phyloP scores from a whole-genome alignment of 2,329 filamentous ascomycete species.

The Xylariaceae sp. region DNA sequence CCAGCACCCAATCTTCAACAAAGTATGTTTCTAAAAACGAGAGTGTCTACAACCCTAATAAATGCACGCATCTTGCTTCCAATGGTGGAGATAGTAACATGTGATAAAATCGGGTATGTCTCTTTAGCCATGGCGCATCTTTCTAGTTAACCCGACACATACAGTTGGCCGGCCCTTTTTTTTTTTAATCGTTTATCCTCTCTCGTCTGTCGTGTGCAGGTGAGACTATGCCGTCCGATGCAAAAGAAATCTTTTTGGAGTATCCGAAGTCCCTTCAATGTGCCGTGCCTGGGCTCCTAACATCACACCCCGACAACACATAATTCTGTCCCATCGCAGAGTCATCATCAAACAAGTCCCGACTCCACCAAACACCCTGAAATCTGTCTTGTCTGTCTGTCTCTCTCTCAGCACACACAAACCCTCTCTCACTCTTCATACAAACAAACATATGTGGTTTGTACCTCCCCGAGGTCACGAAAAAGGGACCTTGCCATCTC shows the following conservation, averaged over 20 bases:
- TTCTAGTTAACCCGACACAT: slow-evolving; percentile 23
- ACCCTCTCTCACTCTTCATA: too few relatives aligned
- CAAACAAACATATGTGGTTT: slow-evolving; percentile 27
- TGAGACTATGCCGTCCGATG: slow-evolving; percentile 23
- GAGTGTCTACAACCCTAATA: too few relatives aligned
- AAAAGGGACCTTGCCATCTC: slow-evolving; percentile 30
- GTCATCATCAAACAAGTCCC: too few relatives aligned
- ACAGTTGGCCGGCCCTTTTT: slow-evolving; percentile 26
- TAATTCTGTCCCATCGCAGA: slow-evolving; percentile 17
- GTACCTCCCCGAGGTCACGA: slow-evolving; percentile 25
- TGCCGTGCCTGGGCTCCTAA: slow-evolving; percentile 26
- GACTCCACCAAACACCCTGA: too few relatives aligned
- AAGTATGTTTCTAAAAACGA: too few relatives aligned
- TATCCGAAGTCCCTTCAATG: slow-evolving; percentile 30
- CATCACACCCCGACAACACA: slow-evolving; percentile 14
- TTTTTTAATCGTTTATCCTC: slow-evolving; percentile 13
- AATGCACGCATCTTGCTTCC: too few relatives aligned
- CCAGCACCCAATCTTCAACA: too few relatives aligned
- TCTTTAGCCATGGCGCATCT: slow-evolving; percentile 24
- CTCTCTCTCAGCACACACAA: slow-evolving; percentile 30
- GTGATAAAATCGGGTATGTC: slow-evolving; percentile 22
- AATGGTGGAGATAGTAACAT: too few relatives aligned
- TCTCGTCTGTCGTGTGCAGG: slow-evolving; percentile 9
- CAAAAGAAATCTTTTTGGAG: slow-evolving; percentile 34
- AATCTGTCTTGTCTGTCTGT: too few relatives aligned